Evolutionary conservation across 2,329 filamentous ascomycete species (phyloP).

Genomic region (Fusarium algeriense): DNA sequence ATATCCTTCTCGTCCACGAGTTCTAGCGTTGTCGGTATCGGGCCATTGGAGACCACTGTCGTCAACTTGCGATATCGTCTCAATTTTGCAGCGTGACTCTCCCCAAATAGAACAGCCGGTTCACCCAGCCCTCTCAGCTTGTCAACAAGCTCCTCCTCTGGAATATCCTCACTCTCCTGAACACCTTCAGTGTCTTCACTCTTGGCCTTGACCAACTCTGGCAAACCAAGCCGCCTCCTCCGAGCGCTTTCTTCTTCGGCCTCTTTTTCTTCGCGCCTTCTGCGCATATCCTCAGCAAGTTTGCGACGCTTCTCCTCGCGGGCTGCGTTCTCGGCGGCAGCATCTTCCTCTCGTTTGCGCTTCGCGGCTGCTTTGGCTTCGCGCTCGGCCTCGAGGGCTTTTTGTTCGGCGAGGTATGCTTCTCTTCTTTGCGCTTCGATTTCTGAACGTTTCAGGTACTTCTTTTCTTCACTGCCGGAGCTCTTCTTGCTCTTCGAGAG

Average conservation of each 20-base stretch:
- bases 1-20: constrained; percentile 88
- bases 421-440: constrained; percentile 84
- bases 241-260: constrained; percentile 78
- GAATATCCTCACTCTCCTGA: constrained; percentile 69
- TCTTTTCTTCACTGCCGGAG: constrained; percentile 65
- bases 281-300: constrained; percentile 83
- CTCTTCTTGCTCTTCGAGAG: constrained; percentile 82
- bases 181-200: constrained; percentile 60
- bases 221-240: constrained; percentile 82
- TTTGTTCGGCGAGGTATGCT: constrained; percentile 85
- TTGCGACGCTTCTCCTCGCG: constrained; percentile 85
- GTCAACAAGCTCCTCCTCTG: constrained; percentile 75
- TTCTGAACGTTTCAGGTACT: constrained; percentile 88
- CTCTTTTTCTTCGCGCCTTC: constrained; percentile 77
- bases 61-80: constrained; percentile 77
- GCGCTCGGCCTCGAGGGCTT: constrained; percentile 77
- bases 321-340: constrained; percentile 73
- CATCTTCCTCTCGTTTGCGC: constrained; percentile 90
- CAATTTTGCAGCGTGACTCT: constrained; percentile 77
- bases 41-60: constrained; percentile 75
- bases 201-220: constrained; percentile 69
- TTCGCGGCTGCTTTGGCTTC: constrained; percentile 79
- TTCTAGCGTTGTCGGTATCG: constrained; percentile 86
- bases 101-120: constrained; percentile 83
- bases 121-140: constrained; percentile 80